These are phyloP conservation scores for Colletotrichum paranaense DNA, from an alignment of 2,329 filamentous ascomycete genomes.

Conservation along the genomic window DNA sequence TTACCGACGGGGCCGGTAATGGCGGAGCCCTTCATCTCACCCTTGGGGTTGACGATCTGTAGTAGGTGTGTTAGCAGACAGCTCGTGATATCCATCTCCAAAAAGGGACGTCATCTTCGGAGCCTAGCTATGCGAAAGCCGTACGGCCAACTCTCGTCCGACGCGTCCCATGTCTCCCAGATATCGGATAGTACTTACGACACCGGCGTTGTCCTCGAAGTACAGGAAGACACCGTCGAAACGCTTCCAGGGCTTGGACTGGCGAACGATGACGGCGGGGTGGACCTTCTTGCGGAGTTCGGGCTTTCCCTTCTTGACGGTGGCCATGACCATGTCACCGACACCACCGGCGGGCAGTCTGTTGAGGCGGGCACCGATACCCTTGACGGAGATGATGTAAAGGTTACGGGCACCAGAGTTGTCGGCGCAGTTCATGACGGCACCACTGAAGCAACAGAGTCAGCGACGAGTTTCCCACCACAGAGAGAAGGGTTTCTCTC, in stretches of 20 bases:
- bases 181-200: constrained; percentile 71
- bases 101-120: constrained; percentile 3
- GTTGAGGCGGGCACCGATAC: constrained; percentile 97
- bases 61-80: constrained; percentile 47
- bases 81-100: neutral
- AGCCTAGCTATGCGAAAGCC: neutral
- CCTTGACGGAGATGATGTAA: constrained; percentile 99
- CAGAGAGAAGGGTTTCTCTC: neutral
- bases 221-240: constrained; percentile 99
- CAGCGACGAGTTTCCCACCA: neutral
- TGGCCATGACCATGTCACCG: constrained; percentile 99
- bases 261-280: constrained; percentile 98
- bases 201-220: constrained; percentile 99
- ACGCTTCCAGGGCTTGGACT: constrained; percentile 99
- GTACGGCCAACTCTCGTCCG: neutral
- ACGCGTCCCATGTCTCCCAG: neutral
- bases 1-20: constrained; percentile 99
- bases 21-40: constrained; percentile 99
- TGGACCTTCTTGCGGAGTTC: constrained; percentile 99
- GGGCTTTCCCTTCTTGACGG: constrained; percentile 99
- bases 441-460: constrained; percentile 73
- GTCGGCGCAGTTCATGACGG: constrained; percentile 99
- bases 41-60: constrained; percentile 99
- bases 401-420: constrained; percentile 99
- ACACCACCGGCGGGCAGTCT: constrained; percentile 96